phyloP scores from a whole-genome alignment of 148 eudicot species.

The Cornus kousa region DNA sequence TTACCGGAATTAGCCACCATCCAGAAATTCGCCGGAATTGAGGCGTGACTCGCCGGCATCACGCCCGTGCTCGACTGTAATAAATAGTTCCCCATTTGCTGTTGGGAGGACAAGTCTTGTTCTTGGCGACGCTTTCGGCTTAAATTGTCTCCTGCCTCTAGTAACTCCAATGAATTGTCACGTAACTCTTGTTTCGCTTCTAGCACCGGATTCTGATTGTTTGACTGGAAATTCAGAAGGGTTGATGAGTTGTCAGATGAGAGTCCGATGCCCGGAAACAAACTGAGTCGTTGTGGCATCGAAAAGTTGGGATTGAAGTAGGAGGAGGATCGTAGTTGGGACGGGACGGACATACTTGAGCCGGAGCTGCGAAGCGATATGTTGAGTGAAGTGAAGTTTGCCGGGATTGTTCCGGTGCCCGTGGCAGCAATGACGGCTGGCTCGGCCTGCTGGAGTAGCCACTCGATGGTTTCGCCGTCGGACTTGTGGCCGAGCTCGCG shows the following conservation, averaged over 20 bases:
- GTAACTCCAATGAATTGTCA: constrained; percentile 39
- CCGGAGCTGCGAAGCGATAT: constrained; percentile 90
- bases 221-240: constrained; percentile 56
- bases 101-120: constrained; percentile 31
- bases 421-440: constrained; percentile 97
- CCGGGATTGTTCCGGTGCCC: constrained; percentile 96
- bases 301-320: constrained; percentile 69
- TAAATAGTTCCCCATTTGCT: constrained; percentile 49
- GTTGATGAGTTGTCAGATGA: constrained; percentile 35
- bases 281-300: constrained; percentile 50
- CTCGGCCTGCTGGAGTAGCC: constrained; percentile 95
- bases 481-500: constrained; percentile 93
- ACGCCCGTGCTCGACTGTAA: constrained; percentile 49
- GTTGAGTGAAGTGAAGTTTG: constrained; percentile 87
- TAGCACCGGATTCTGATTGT: constrained; percentile 28
- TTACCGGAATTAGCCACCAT: constrained; percentile 54
- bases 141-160: constrained; percentile 43
- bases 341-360: constrained; percentile 77
- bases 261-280: constrained; percentile 57
- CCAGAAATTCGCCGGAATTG: constrained; percentile 86
- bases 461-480: constrained; percentile 93
- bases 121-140: constrained; percentile 33
- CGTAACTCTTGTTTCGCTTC: constrained; percentile 55
- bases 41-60: constrained; percentile 40
- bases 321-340: constrained; percentile 68